These are phyloP conservation scores for Solanum sitiens DNA, from an alignment of 257 asterid genomes.

Conservation along the genomic window DNA sequence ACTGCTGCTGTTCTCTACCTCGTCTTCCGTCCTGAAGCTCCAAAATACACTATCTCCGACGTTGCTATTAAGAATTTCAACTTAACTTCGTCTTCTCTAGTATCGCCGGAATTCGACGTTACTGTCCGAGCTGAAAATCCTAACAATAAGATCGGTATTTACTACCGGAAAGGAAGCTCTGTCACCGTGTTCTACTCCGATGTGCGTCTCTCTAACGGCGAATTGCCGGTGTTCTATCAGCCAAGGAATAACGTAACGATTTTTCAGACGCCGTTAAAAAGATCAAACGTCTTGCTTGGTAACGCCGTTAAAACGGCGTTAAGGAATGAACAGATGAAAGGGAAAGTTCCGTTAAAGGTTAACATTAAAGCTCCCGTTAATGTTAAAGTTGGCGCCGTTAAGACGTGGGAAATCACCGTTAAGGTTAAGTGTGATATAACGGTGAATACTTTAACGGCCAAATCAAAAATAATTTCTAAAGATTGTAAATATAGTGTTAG, in stretches of 20 bases:
- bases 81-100: constrained; percentile 34
- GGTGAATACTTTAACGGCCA: constrained; percentile 30
- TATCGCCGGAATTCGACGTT: constrained; percentile 63
- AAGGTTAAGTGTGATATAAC: constrained; percentile 61
- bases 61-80: constrained; percentile 41
- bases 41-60: constrained; percentile 33
- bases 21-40: constrained; percentile 60
- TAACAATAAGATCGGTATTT: constrained; percentile 62
- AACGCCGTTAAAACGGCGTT: constrained; percentile 28
- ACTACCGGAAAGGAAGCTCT: constrained; percentile 30
- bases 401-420: constrained; percentile 57
- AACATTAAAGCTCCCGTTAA: constrained; percentile 47
- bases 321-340: constrained; percentile 15
- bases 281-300: constrained; percentile 40
- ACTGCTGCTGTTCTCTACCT: constrained; percentile 68
- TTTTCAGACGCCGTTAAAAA: constrained; percentile 24
- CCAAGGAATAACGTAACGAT: constrained; percentile 59
- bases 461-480: constrained; percentile 36
- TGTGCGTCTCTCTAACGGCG: constrained; percentile 41
- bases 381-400: constrained; percentile 53
- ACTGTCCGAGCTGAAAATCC: constrained; percentile 57
- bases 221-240: constrained; percentile 58
- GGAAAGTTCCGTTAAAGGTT: constrained; percentile 48
- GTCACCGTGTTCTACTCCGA: constrained; percentile 30
- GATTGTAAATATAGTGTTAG: constrained; percentile 54